phyloP scores from a whole-genome alignment of 257 asterid genomes.

The Ligustrum vulgare region DNA sequence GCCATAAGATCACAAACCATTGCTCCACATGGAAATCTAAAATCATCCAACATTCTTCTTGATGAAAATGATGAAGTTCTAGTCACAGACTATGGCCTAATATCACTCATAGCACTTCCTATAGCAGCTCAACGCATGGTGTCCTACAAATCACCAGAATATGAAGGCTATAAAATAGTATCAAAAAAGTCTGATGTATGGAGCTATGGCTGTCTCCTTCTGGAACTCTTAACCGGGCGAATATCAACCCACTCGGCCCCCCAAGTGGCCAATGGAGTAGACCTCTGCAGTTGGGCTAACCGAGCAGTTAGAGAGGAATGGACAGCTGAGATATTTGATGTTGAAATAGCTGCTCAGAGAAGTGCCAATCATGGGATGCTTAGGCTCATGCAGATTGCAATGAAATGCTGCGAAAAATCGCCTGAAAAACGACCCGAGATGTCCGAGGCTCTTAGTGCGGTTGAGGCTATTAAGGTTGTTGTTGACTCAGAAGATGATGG shows the following conservation, averaged over 20 bases:
- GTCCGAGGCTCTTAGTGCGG: conserved; percentile 49
- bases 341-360: conserved; percentile 66
- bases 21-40: conserved; percentile 75
- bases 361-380: conserved; percentile 69
- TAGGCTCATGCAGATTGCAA: conserved; percentile 58
- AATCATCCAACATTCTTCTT: conserved; percentile 65
- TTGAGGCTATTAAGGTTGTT: conserved; percentile 43
- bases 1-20: conserved; percentile 35
- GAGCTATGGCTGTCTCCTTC: conserved; percentile 74
- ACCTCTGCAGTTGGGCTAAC: conserved; percentile 72
- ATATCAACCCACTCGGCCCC: conserved; percentile 56
- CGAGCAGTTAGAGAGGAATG: conserved; percentile 89
- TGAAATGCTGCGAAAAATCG: conserved; percentile 58
- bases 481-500: conserved; percentile 60
- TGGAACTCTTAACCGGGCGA: conserved; percentile 73
- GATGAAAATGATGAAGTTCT: conserved; percentile 42
- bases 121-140: conserved; percentile 60
- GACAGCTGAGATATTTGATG: conserved; percentile 89
- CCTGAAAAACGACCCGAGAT: conserved; percentile 76
- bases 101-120: conserved; percentile 49
- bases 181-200: conserved; percentile 70
- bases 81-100: conserved; percentile 66
- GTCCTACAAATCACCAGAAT: conserved; percentile 69
- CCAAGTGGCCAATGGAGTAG: conserved; percentile 55
- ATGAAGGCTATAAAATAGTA: conserved; percentile 38